Conservation (phyloP, 2,329 filamentous ascomycete species). For the Paramyrothecium roridum region DNA sequence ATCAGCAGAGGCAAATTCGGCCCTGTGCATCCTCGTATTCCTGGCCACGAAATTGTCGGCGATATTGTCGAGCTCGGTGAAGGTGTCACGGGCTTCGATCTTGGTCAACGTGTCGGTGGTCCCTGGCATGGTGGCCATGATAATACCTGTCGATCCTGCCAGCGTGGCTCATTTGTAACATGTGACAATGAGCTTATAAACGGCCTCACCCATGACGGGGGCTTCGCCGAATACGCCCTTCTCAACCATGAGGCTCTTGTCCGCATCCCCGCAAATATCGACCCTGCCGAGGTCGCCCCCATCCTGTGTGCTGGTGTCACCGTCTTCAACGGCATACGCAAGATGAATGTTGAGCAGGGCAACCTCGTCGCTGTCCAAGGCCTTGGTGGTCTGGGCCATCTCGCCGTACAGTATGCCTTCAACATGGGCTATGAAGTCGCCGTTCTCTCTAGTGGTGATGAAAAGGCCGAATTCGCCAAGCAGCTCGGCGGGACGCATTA, state of each 20-base stretch:
- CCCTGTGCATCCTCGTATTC: not conserved
- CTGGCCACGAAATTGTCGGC: conserved; percentile 56
- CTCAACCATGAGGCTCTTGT: not conserved
- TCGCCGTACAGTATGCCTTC: conserved; percentile 66
- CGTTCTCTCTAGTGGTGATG: conserved; percentile 54
- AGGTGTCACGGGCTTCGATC: conserved; percentile 51
- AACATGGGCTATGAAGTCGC: conserved; percentile 68
- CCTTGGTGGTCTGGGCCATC: conserved; percentile 66
- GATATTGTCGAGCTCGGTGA: conserved; percentile 58
- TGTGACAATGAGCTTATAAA: conserved; percentile 55
- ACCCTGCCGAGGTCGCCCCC: conserved; percentile 45
- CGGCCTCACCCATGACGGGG: conserved; percentile 60
- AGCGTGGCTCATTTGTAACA: not conserved
- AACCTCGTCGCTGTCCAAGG: conserved; percentile 54
- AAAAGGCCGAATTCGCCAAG: not conserved
- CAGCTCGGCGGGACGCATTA: not conserved
- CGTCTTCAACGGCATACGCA: conserved; percentile 48
- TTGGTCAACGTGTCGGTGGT: conserved; percentile 60
- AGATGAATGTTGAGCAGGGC: conserved; percentile 40
- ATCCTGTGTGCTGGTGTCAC: conserved; percentile 56
- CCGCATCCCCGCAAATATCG: conserved; percentile 31
- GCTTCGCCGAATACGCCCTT: conserved; percentile 34
- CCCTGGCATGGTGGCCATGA: not conserved
- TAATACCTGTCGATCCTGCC: not conserved
- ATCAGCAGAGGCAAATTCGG: not conserved